Percentiles rank a stretch among this genome's conserved stretches.
phyloP scores from a whole-genome alignment of 768 basidiomycete genomes.

The Tephrocybe rancida region DNA sequence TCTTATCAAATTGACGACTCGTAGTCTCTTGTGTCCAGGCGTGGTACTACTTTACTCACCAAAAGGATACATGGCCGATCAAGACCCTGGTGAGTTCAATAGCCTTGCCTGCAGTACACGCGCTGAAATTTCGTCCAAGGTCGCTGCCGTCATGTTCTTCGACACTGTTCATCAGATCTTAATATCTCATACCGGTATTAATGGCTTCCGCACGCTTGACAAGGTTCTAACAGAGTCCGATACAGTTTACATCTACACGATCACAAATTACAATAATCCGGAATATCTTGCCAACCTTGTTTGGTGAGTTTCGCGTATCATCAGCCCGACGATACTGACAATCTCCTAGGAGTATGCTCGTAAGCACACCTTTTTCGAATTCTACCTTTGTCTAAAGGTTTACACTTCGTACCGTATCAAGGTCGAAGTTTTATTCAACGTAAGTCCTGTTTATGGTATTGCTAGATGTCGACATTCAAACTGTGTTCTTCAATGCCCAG shows the following conservation, averaged over 20 bases:
- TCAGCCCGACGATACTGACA: background rate
- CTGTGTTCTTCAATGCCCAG: slow-evolving; percentile 18
- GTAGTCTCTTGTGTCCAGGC: slow-evolving; percentile 58
- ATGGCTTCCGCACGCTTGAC: slow-evolving; percentile 5
- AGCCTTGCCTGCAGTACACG: background rate
- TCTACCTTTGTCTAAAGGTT: background rate
- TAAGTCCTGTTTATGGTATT: slow-evolving; percentile 5
- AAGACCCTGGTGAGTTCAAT: slow-evolving; percentile 42
- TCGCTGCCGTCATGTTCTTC: slow-evolving; percentile 46
- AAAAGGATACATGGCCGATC: slow-evolving; percentile 50
- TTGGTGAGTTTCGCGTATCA: slow-evolving; percentile 34
- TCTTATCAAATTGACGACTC: background rate
- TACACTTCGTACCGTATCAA: slow-evolving; percentile 17
- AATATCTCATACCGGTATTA: slow-evolving; percentile 53
- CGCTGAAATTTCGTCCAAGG: slow-evolving; percentile 33
- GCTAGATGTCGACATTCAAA: background rate
- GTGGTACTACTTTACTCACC: slow-evolving; percentile 56
- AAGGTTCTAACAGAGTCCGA: background rate
- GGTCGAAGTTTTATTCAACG: slow-evolving; percentile 55
- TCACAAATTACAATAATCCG: slow-evolving; percentile 40
- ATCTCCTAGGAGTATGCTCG: slow-evolving; percentile 38
- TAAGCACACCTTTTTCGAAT: slow-evolving; percentile 13
- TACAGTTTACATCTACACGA: slow-evolving; percentile 49
- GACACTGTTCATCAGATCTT: slow-evolving; percentile 57
- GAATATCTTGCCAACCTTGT: slow-evolving; percentile 33